These are phyloP conservation scores for Tetramitus jugosus DNA, from an alignment of 208 protist species.

Conservation along the genomic window DNA sequence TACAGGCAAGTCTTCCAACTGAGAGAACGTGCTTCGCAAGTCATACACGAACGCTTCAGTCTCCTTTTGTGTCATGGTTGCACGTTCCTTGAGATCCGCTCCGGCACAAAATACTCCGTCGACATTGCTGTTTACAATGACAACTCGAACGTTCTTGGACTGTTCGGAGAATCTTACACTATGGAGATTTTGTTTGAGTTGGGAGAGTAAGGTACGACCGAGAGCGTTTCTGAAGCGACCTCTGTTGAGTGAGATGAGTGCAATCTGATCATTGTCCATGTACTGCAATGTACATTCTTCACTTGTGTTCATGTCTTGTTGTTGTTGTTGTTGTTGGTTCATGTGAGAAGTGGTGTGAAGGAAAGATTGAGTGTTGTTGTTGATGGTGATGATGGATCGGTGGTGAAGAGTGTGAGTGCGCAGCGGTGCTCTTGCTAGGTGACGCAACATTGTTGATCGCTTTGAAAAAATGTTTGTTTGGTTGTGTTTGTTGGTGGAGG, in stretches of 20 bases:
- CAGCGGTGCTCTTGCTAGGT: no score
- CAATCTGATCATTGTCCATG: no score
- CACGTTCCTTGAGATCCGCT: slow-evolving; percentile 34
- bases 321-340: no score
- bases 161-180: not conserved
- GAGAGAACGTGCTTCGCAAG: slow-evolving; percentile 56
- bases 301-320: no score
- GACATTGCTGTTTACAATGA: not conserved
- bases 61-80: slow-evolving; percentile 45
- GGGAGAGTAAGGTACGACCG: not conserved
- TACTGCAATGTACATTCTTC: no score
- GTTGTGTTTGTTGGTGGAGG: no score
- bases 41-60: slow-evolving; percentile 57
- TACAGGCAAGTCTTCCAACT: slow-evolving; percentile 62
- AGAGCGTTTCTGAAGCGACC: not conserved
- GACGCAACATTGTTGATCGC: no score
- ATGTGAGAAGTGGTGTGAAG: no score
- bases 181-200: not conserved
- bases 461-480: no score
- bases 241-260: slow-evolving; percentile 4
- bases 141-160: not conserved
- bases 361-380: no score
- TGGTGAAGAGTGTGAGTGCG: no score
- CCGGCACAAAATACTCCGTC: slow-evolving; percentile 32
- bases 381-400: no score